Conservation (phyloP, 2,329 filamentous ascomycete species). For the Malbranchea zuffiana region DNA sequence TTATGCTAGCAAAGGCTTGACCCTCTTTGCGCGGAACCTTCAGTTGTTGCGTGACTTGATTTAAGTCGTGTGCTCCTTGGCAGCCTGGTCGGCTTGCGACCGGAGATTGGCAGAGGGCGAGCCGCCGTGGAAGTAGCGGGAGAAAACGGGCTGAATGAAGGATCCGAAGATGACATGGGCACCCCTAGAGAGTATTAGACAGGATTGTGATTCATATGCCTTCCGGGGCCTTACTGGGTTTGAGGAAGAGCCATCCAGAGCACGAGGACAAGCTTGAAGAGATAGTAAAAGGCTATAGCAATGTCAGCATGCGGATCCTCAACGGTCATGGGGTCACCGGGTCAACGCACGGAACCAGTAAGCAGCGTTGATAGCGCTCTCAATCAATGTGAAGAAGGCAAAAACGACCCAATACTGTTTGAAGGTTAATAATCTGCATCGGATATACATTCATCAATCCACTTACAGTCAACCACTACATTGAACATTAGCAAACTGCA, state of each 20-base stretch:
- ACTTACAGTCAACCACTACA: slow-evolving; percentile 51
- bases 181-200: slow-evolving; percentile 49
- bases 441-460: slow-evolving; percentile 12
- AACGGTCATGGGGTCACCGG: background rate
- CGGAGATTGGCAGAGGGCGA: slow-evolving; percentile 80
- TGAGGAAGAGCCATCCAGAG: slow-evolving; percentile 95
- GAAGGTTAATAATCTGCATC: slow-evolving; percentile 14
- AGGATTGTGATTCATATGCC: slow-evolving; percentile 1
- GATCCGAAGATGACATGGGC: slow-evolving; percentile 95
- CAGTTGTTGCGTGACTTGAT: too few species aligned
- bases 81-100: slow-evolving; percentile 67
- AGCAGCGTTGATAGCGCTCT: slow-evolving; percentile 55
- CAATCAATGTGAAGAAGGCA: slow-evolving; percentile 54
- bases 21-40: too few species aligned
- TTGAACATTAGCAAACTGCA: slow-evolving; percentile 18
- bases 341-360: slow-evolving; percentile 54
- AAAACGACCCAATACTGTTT: slow-evolving; percentile 57
- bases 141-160: slow-evolving; percentile 80
- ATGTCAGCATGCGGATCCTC: slow-evolving; percentile 18
- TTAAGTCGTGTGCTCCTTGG: slow-evolving; percentile 53
- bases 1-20: too few species aligned
- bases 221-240: slow-evolving; percentile 56
- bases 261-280: slow-evolving; percentile 96
- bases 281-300: slow-evolving; percentile 76
- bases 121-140: slow-evolving; percentile 73